Conservation (phyloP, 768 basidiomycete species). For the Panaeolus papilionaceus region DNA sequence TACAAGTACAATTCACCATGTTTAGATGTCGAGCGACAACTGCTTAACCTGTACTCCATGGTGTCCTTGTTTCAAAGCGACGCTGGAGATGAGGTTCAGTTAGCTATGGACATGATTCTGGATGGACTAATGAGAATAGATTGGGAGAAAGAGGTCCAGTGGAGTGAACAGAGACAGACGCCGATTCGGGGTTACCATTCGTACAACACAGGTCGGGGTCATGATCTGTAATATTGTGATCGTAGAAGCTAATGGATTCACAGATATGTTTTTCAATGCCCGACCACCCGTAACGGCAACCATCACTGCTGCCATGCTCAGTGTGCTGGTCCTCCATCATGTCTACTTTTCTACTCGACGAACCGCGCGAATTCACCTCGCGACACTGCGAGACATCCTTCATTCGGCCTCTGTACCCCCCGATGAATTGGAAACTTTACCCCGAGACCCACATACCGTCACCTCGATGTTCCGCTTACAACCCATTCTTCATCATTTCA, state of each 20-base stretch:
- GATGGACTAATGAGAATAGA: conserved; percentile 19
- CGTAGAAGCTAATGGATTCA: not conserved
- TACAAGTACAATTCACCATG: no score
- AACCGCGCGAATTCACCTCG: conserved; percentile 28
- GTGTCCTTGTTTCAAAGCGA: no score
- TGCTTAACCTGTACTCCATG: no score
- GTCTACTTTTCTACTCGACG: conserved; percentile 29
- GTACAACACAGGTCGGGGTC: conserved; percentile 26
- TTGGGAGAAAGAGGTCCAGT: conserved; percentile 26
- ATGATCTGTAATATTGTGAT: not conserved
- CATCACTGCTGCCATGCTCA: conserved; percentile 3
- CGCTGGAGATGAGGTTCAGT: no score
- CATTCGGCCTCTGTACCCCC: not conserved
- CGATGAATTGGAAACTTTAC: conserved; percentile 19
- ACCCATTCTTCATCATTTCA: conserved; percentile 26
- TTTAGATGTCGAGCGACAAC: no score
- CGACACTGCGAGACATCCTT: conserved; percentile 28
- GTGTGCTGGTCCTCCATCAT: conserved; percentile 27
- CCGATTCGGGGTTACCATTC: not conserved
- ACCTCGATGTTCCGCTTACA: conserved; percentile 28
- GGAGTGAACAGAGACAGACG: conserved; percentile 23
- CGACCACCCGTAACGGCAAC: conserved; percentile 16
- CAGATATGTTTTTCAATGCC: conserved; percentile 23
- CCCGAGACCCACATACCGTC: conserved; percentile 30
- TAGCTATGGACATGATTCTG: conserved; percentile 18